A percentile compares a stretch with the other conserved stretches of the same genome.
Evolutionary conservation across 805 yeast species (phyloP).

Genomic region (Suhomyces pyralidae): DNA sequence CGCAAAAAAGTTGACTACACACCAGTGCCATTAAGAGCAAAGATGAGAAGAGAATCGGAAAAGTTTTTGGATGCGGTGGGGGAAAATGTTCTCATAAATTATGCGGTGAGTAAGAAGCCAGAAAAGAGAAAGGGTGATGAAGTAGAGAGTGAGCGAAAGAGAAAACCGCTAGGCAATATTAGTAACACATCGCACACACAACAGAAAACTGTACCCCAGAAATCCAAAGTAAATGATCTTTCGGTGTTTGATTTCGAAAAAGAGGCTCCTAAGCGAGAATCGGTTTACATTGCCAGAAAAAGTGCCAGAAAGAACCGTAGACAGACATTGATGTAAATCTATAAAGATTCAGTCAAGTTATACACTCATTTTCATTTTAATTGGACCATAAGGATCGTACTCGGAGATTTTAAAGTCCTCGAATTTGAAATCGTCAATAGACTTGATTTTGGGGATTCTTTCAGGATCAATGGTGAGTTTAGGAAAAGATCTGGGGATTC

Average conservation of each 20-base stretch:
- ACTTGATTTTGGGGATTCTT: conserved; percentile 41
- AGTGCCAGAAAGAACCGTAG: conserved; percentile 14
- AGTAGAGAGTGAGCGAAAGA: background rate
- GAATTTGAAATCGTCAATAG: conserved; percentile 82
- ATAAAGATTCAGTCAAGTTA: conserved; percentile 25
- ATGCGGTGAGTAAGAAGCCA: conserved; percentile 6
- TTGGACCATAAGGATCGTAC: conserved; percentile 78
- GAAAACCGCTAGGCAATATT: background rate
- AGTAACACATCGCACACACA: background rate
- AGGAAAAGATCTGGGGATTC: conserved; percentile 82
- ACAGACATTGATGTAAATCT: conserved; percentile 4
- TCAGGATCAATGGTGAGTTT: conserved; percentile 66
- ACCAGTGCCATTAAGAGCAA: conserved; percentile 62
- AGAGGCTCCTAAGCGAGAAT: conserved; percentile 1
- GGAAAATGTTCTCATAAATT: conserved; percentile 22
- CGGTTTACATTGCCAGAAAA: conserved; percentile 6
- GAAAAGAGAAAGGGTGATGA: background rate
- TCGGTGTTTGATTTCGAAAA: conserved; percentile 11
- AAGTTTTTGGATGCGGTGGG: conserved; percentile 60
- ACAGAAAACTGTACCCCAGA: background rate
- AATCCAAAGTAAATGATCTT: background rate
- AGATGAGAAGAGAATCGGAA: conserved; percentile 65
- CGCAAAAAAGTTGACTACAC: conserved; percentile 63
- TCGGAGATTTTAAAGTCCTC: conserved; percentile 84
- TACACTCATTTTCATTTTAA: conserved; percentile 97